Evolutionary conservation across 345 rosid genomes (phyloP).

Genomic region (Sisymbrium altissimum): DNA sequence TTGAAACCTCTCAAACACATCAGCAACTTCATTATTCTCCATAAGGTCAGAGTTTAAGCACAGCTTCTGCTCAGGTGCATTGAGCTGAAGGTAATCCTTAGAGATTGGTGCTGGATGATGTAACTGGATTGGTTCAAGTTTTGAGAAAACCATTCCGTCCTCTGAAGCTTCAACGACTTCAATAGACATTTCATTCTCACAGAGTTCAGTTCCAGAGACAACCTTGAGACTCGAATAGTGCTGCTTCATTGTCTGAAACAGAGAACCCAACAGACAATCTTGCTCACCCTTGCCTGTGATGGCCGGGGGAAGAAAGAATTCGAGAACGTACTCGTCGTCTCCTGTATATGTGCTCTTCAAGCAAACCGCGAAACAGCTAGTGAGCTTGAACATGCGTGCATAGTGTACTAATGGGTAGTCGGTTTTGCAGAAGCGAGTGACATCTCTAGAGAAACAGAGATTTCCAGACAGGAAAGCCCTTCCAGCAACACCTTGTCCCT

Average conservation of each 20-base stretch:
- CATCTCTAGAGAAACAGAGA: conserved; percentile 69
- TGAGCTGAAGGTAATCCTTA: conserved; percentile 29
- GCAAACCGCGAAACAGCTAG: conserved; percentile 77
- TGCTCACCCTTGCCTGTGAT: conserved; percentile 46
- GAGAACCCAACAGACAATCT: conserved; percentile 54
- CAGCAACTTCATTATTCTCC: conserved; percentile 23
- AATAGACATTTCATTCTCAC: conserved; percentile 46
- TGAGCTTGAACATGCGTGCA: conserved; percentile 83
- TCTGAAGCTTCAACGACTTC: conserved; percentile 59
- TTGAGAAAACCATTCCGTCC: conserved; percentile 43
- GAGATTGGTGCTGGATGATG: conserved; percentile 36
- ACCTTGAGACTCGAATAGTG: conserved; percentile 74
- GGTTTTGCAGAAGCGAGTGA: conserved; percentile 74
- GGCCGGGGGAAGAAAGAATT: conserved; percentile 73
- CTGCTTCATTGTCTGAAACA: conserved; percentile 73
- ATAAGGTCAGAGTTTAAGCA: conserved; percentile 34
- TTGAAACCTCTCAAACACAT: conserved; percentile 29
- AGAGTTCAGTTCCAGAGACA: conserved; percentile 63
- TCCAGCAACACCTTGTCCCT: conserved; percentile 94
- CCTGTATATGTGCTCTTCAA: conserved; percentile 71
- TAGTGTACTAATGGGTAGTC: conserved; percentile 94
- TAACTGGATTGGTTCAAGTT: conserved; percentile 44
- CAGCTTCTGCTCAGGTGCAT: conserved; percentile 38
- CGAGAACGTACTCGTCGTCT: conserved; percentile 81
- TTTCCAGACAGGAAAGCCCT: conserved; percentile 71